Conservation (phyloP, 2,329 filamentous ascomycete species). For the Whalleya microplaca region DNA sequence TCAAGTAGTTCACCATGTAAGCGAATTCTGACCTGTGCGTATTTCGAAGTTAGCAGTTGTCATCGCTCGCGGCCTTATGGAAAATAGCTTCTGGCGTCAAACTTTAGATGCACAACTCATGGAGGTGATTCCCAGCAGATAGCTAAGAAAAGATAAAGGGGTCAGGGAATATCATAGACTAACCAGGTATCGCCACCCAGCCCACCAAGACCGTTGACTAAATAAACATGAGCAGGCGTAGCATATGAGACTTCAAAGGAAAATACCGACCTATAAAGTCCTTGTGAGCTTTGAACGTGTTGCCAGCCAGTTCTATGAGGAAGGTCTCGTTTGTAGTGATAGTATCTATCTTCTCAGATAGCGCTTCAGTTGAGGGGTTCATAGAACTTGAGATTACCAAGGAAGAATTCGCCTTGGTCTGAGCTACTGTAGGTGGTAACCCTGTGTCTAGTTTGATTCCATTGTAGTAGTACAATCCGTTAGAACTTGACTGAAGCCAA, state of each 20-base stretch:
- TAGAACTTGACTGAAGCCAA: slow-evolving; percentile 61
- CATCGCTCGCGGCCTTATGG: neutral
- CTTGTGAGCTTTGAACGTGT: slow-evolving; percentile 50
- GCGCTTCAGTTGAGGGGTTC: slow-evolving; percentile 37
- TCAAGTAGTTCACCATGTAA: slow-evolving; percentile 63
- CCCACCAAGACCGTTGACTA: slow-evolving; percentile 41
- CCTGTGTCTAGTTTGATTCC: slow-evolving; percentile 54
- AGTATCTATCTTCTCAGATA: slow-evolving; percentile 43
- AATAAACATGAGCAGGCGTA: slow-evolving; percentile 2
- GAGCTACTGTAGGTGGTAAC: slow-evolving; percentile 54
- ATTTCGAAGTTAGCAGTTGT: neutral
- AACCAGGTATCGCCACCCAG: slow-evolving; percentile 61
- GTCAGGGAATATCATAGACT: neutral
- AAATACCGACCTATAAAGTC: slow-evolving; percentile 38
- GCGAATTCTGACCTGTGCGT: slow-evolving; percentile 56
- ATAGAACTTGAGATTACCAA: slow-evolving; percentile 41
- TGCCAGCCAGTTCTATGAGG: slow-evolving; percentile 42
- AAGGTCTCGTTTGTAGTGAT: slow-evolving; percentile 42
- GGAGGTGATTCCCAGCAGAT: too few relatives aligned
- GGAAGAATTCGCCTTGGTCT: slow-evolving; percentile 50
- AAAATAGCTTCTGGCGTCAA: too few relatives aligned
- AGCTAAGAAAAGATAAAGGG: neutral
- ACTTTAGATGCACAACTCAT: neutral
- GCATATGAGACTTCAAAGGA: neutral
- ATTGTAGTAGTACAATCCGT: slow-evolving; percentile 55